These are phyloP conservation scores for Neoboletus brunneissimus DNA, from an alignment of 768 basidiomycete genomes.

Conservation along the genomic window DNA sequence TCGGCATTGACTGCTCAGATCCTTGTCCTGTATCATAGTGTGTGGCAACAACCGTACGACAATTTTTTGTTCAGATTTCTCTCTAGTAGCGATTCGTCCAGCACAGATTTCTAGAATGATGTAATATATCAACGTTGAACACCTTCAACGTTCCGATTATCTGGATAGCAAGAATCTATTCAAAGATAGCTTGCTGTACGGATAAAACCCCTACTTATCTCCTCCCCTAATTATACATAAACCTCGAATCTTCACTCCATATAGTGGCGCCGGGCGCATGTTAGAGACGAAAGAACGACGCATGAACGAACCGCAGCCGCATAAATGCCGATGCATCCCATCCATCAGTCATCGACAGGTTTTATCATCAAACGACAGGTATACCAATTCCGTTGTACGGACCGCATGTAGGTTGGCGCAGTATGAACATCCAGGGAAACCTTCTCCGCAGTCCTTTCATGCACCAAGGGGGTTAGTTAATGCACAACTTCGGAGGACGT, in stretches of 20 bases:
- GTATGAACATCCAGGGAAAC: background rate
- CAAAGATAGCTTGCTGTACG: background rate
- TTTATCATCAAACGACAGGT: background rate
- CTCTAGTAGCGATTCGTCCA: background rate
- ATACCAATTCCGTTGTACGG: background rate
- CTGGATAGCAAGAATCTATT: background rate
- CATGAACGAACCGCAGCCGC: background rate
- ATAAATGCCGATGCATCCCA: background rate
- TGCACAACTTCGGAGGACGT: background rate
- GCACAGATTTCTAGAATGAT: background rate
- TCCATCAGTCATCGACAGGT: background rate
- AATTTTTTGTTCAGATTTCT: background rate
- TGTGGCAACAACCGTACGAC: background rate
- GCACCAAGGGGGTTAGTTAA: background rate
- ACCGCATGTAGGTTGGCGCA: background rate
- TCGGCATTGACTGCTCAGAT: background rate
- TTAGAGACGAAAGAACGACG: background rate
- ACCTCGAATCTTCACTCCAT: no score
- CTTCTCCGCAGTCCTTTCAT: constrained; percentile 9
- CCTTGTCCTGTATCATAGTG: background rate
- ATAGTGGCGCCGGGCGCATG: background rate
- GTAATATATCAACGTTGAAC: background rate
- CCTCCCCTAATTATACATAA: no score
- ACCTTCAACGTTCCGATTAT: background rate
- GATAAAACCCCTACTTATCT: no score